A percentile compares a stretch with the other conserved stretches of the same genome.
phyloP scores from a whole-genome alignment of 208 protist species.

The Leishmania gerbilli region DNA sequence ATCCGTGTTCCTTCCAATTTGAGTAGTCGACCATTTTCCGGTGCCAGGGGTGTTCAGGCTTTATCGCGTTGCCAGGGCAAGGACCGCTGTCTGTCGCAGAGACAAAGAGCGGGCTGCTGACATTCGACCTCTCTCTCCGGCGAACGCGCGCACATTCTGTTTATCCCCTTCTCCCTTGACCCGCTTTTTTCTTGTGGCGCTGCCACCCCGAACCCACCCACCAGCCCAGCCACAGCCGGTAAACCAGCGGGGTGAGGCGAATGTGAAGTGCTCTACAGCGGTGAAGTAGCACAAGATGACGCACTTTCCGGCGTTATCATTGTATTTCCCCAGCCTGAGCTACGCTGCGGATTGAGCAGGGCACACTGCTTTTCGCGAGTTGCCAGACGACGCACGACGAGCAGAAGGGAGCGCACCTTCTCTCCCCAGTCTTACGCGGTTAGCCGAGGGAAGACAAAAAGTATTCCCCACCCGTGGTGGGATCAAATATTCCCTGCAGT shows the following conservation, averaged over 20 bases:
- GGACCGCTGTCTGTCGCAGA: not conserved
- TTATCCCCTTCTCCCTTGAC: too few species aligned
- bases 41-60: not conserved
- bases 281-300: too few species aligned
- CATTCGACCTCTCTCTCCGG: too few species aligned
- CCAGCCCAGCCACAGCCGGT: too few species aligned
- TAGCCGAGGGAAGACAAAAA: not conserved
- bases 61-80: not conserved
- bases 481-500: slow-evolving; percentile 55
- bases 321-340: too few species aligned
- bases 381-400: not conserved
- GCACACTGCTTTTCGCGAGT: not conserved
- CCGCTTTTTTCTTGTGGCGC: too few species aligned
- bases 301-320: not conserved
- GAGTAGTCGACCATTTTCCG: not conserved
- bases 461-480: slow-evolving; percentile 42
- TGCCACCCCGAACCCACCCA: too few species aligned
- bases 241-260: too few species aligned
- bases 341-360: too few species aligned
- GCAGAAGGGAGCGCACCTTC: not conserved
- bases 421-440: not conserved
- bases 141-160: too few species aligned
- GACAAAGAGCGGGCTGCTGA: not conserved
- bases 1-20: not conserved
- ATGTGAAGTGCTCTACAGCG: too few species aligned